Evolutionary conservation across 2,329 filamentous ascomycete species (phyloP), one percentile per base, ranked within the genome.

Genomic region (Dactylellina cionopaga): DNA sequence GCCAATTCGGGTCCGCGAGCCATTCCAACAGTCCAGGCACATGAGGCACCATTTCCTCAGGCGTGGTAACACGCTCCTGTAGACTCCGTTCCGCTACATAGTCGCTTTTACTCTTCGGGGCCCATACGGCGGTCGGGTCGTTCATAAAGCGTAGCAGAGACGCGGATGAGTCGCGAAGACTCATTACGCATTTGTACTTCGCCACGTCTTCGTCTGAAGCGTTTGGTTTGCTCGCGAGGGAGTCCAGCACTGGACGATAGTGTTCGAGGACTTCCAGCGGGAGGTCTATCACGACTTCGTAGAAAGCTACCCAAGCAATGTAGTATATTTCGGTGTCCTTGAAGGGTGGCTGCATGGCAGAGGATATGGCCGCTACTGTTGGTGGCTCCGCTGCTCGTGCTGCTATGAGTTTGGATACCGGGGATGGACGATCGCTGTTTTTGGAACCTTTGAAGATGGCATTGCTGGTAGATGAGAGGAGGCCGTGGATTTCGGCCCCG

Each of bases 1-100:
- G 59, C 59, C 59, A 63, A 39, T 63, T 63, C 17, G 11, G 9
- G 13, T 63, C 59, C 3, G 44, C 59, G 3, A 63, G 37, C 59
- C 59, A 63, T 9, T 22, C 46, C 2, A 63, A 22, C 5, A 63
- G 37, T 7, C 24, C 47, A 22, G 6, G 25, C n/a, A 63, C 46
- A 17, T 63, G 59, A 11, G 47, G 35, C 10, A 27, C 19, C 59
- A 63, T 63, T 15, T 31, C 46, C n/a, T 52, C 46, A 10, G 33
- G 1, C 2, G 59, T 33, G 10, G 44, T 63, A 15, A 52, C 59
- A 13, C 59, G 33, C 15, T 63, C 59, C 15, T 37, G 17, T 4
- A 63, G 24, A 17, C 59, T 63, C 7, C 59, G 59, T 3, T 25
- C 13, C 3, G 59, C 59, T 2, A 63, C 19, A 35, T 0, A 22